Base-by-base conservation (phyloP, 495 filamentous ascomycete species). In the Astrocystis sublimbata region DNA sequence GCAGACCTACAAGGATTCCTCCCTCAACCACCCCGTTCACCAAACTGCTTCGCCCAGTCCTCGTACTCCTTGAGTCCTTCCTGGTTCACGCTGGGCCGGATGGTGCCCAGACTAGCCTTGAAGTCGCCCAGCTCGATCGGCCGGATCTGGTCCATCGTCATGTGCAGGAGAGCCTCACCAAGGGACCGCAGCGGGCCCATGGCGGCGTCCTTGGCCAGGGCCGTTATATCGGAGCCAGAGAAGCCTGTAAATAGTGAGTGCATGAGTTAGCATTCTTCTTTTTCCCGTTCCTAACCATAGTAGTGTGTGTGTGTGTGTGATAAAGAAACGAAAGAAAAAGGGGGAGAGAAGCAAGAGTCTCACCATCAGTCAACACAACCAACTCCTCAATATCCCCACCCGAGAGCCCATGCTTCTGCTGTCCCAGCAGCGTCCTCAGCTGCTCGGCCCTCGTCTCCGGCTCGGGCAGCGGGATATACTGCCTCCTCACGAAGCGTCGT, bases 221-320 rank as follows among this genome's bases (percentile, higher is more conserved):
- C 94, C 9, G 94, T 99, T 57, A 99, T 96, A 71, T 99, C 94
- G 3, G 92, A 96, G 61, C 94, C 96, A 36, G 92, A 96, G 79
- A 96, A 99, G 51, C 93, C 94, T 97, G n/a, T n/a, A n/a, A n/a
- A n/a, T n/a, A n/a, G n/a, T n/a, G n/a, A n/a, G n/a, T n/a, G n/a
- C n/a, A n/a, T 13, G 13, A 36, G 33, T 36, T 36, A 36, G 6
- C 6, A 36, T 36, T 36, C 6, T 31, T 65, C n/a, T 31, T 38
- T 26, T 57, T 21, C 4, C 3, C 26, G n/a, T n/a, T n/a, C n/a
- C n/a, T n/a, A n/a, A n/a, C n/a, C n/a, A n/a, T n/a, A n/a, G n/a
- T n/a, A n/a, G n/a, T n/a, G n/a, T n/a, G n/a, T n/a, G n/a, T n/a
- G n/a, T n/a, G n/a, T n/a, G n/a, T n/a, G n/a, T n/a, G n/a, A n/a